Base-by-base conservation (phyloP, 2,329 filamentous ascomycete species). In the Sphaerulina vaccinii region DNA sequence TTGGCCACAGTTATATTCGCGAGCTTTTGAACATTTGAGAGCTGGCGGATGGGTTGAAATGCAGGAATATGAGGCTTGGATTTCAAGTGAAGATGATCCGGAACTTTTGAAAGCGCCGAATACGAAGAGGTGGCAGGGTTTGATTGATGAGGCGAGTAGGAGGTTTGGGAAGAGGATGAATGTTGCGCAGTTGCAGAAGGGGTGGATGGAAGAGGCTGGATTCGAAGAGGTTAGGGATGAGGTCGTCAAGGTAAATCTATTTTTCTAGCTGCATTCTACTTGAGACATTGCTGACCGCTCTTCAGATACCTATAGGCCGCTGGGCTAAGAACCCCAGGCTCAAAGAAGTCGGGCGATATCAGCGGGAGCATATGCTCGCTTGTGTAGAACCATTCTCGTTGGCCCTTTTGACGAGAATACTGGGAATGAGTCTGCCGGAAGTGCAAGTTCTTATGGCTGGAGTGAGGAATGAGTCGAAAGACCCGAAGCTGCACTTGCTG, bases 31-130 rank as follows among this genome's bases (percentile, higher is more conserved):
- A 3, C 44, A 58, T 24, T 38, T 67, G 13, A 58, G 61, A 45
- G 64, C 65, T 5, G 65, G 70, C 10, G 70, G 69, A 18, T 72
- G 68, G 59, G 58, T 72, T 11, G 71, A 73, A 57, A 60, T 69
- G 23, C 68, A 68, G 40, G 71, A 73, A 42, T 66, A 70, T 45
- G 59, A 60, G 39, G 55, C 56, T 38, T 57, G 52, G 46, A 50
- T 60, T 33, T 54, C 50, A 19, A 58, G 60, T 15, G 55, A 62
- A 13, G 66, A 70, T 43, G 55, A 58, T 18, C 54, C 54, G n/a
- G 47, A 51, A 22, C 9, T 58, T n/a, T 44, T 29, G 0, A 55
- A 48, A 32, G 55, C 55, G 13, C 55, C 55, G 24, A 43, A 44
- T 21, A 47, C 47, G n/a, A 52, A 52, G 11, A 18, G 43, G 1